Conservation (phyloP, 1,284 basidiomycete genomes). For the Rhodotorula sp. region DNA sequence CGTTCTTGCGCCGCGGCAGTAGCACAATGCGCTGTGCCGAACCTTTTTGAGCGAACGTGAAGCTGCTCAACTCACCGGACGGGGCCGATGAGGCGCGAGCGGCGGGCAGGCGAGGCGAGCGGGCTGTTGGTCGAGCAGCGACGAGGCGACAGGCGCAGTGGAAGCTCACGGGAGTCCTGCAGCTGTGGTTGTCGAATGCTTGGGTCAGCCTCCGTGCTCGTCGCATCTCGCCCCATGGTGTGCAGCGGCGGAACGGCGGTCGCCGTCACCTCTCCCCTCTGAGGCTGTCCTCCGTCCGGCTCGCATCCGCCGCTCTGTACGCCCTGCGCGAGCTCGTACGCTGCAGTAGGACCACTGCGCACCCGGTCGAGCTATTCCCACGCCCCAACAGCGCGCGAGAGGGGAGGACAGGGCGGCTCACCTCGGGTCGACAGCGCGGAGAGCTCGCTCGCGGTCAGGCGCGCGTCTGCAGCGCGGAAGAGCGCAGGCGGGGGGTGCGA, state of each 20-base stretch:
- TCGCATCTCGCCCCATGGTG: fast-evolving
- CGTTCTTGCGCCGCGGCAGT: background rate
- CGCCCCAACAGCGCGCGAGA: background rate
- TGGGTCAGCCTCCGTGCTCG: background rate
- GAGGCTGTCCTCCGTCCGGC: background rate
- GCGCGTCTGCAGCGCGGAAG: background rate
- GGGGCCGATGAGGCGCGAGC: background rate
- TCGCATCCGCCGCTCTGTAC: background rate
- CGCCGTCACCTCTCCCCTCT: background rate
- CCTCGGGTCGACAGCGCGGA: background rate
- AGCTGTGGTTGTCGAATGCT: background rate
- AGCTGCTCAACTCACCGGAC: background rate
- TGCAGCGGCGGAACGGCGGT: background rate
- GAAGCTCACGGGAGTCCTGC: background rate
- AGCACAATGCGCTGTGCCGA: background rate
- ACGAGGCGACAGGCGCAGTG: background rate
- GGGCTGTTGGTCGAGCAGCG: background rate
- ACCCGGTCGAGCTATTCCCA: fast-evolving
- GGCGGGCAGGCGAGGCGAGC: background rate
- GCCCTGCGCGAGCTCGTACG: background rate
- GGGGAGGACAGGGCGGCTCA: background rate
- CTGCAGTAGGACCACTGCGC: background rate
- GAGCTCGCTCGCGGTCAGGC: background rate
- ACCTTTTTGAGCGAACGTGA: background rate
- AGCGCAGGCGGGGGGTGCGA: background rate